Evolutionary conservation across 768 basidiomycete genomes (phyloP), one percentile per base, ranked within the genome.

Genomic region (Exidia glandulosa): DNA sequence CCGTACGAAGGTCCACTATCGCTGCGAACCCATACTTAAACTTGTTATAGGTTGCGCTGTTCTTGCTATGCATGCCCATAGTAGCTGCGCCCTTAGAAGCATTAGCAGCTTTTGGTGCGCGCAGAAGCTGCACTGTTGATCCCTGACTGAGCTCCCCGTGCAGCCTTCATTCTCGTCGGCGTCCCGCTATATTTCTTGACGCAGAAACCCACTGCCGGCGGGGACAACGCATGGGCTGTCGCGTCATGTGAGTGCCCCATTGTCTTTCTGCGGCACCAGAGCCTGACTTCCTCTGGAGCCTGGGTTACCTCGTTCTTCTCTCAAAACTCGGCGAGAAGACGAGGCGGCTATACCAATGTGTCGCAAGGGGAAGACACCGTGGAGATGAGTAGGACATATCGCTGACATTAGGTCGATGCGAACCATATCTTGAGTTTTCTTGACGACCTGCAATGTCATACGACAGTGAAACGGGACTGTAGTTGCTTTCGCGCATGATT

Each of bases 51-150:
- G 87, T 94, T 12, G 91, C 93, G 2, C 74, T 93, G 57, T 94
- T 94, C 73, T 77, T 98, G 57, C 76, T 99, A 10, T 88, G 86
- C 66, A 95, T 99, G 91, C 94, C 94, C 2, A 78, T 95, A 57
- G 86, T 94, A 60, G 95, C 95, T 2, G 94, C 94, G 25, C 95
- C 95, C 6, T 74, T 86, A 14, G 88, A 95, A 69, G 93, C 94
- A 0, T 70, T 90, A 5, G 85, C 93, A 7, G 94, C 93, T 5
- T 77, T 96, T 59, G 87, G 93, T 94, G 65, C 60, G 81, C 74
- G 25, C 1, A 14, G 12, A 36, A 16, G 14, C 34, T 19, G 52
- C 55, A 27, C 57, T 41, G 25, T 61, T 32, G 62, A 45, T 32
- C 41, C 54, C 32, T 62, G 48, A 47, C 52, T 45, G 25, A 34